Evolutionary conservation across 352 stramenopile species (phyloP).

Genomic region (Pythium oligandrum): DNA sequence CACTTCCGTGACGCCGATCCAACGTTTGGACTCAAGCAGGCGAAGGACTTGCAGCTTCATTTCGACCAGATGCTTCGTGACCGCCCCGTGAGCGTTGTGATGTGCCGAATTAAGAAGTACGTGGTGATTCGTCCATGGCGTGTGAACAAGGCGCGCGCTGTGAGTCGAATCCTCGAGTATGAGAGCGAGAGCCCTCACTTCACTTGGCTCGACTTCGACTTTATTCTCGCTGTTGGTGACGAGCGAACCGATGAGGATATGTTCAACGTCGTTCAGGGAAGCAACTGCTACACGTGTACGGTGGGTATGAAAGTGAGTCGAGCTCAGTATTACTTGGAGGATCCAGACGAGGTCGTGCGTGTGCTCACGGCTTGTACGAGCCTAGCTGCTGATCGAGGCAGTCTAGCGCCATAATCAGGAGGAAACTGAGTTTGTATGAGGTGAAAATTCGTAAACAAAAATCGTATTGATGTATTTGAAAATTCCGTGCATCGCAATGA

Average conservation of each 20-base stretch:
- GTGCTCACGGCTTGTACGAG: slow-evolving; percentile 71
- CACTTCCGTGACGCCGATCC: slow-evolving; percentile 85
- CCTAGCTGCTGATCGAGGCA: slow-evolving; percentile 22
- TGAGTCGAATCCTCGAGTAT: slow-evolving; percentile 82
- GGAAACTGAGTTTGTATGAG: neutral
- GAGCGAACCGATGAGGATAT: slow-evolving; percentile 88
- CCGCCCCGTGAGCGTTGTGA: slow-evolving; percentile 77
- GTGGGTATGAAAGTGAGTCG: slow-evolving; percentile 86
- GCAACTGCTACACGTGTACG: slow-evolving; percentile 86
- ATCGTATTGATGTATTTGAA: too few relatives aligned
- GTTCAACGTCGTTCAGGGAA: slow-evolving; percentile 87
- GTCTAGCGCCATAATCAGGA: slow-evolving; percentile 6
- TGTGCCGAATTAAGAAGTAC: slow-evolving; percentile 88
- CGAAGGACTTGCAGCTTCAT: slow-evolving; percentile 86
- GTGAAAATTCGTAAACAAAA: neutral
- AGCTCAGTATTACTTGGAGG: slow-evolving; percentile 79
- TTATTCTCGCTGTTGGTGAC: slow-evolving; percentile 82
- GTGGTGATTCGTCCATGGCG: slow-evolving; percentile 82
- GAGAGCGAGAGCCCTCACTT: slow-evolving; percentile 74
- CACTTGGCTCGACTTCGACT: slow-evolving; percentile 75
- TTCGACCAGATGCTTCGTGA: slow-evolving; percentile 88
- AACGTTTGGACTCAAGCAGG: slow-evolving; percentile 81
- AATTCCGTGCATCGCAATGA: too few relatives aligned
- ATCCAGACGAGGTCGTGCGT: slow-evolving; percentile 72
- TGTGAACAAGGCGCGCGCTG: slow-evolving; percentile 83